These are phyloP conservation scores for Teunomyces funiuensis DNA, from an alignment of 805 yeast genomes.

Conservation along the genomic window DNA sequence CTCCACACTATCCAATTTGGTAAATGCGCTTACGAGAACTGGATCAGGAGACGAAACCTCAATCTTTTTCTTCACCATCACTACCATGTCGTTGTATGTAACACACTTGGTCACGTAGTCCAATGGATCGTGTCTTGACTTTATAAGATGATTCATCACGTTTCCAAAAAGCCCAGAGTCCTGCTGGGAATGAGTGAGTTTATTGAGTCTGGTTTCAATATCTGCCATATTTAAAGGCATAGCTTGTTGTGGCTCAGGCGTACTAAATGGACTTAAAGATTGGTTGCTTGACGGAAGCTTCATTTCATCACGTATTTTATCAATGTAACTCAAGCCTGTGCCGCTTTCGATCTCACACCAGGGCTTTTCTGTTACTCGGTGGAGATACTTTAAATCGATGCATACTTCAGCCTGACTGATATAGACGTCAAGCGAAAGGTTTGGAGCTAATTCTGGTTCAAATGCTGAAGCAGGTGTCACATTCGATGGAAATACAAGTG, in stretches of 20 bases:
- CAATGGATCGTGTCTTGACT: conserved; percentile 35
- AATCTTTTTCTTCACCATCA: conserved; percentile 57
- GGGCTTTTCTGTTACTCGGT: conserved; percentile 52
- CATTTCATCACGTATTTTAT: conserved; percentile 55
- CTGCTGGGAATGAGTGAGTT: conserved; percentile 10
- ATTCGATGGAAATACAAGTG: conserved; percentile 58
- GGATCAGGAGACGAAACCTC: conserved; percentile 71
- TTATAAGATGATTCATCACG: conserved; percentile 26
- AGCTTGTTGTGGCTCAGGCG: conserved; percentile 12
- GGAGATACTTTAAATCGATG: conserved; percentile 26
- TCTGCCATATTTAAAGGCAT: conserved; percentile 24
- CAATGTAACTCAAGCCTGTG: conserved; percentile 50
- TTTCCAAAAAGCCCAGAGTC: conserved; percentile 16
- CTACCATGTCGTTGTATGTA: conserved; percentile 57
- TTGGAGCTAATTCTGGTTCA: conserved; percentile 48
- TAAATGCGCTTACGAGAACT: conserved; percentile 55
- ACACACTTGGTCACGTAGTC: conserved; percentile 57
- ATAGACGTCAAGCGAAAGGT: conserved; percentile 56
- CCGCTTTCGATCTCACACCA: conserved; percentile 55
- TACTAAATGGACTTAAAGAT: background rate
- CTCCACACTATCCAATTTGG: conserved; percentile 64
- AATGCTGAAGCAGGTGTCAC: conserved; percentile 36
- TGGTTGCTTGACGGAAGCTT: conserved; percentile 28
- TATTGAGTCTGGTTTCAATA: conserved; percentile 18
- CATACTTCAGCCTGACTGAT: conserved; percentile 57